Conservation (phyloP, 2,329 filamentous ascomycete genomes). For the Neonectria coccinea region DNA sequence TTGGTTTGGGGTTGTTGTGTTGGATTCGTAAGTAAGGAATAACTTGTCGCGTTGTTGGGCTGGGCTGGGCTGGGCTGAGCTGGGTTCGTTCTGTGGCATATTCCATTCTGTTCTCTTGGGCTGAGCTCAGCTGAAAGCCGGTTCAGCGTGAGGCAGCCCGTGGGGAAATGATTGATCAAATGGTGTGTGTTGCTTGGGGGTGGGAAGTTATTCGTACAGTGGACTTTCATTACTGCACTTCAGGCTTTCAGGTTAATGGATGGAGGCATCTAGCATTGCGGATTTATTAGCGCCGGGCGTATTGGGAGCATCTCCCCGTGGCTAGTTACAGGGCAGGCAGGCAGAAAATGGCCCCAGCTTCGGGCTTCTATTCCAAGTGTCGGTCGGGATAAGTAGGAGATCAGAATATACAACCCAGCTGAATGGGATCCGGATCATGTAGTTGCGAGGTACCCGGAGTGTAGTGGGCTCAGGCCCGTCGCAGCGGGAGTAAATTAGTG, state of each 20-base stretch:
- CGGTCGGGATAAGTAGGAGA: constrained; percentile 26
- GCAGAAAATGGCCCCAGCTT: constrained; percentile 17
- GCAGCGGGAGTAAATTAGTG: background rate
- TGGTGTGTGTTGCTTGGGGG: background rate
- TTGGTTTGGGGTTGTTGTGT: background rate
- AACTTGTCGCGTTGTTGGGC: background rate
- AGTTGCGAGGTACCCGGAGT: constrained; percentile 17
- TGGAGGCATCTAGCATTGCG: constrained; percentile 6
- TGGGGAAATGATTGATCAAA: background rate
- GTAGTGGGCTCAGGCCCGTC: background rate
- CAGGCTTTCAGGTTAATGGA: background rate
- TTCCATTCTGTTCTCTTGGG: background rate
- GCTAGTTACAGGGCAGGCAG: background rate
- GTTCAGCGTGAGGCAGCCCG: constrained; percentile 5
- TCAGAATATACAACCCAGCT: background rate
- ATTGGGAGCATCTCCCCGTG: background rate
- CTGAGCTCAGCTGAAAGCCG: constrained; percentile 3
- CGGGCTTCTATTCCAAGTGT: background rate
- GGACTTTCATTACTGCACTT: background rate
- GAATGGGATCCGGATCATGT: constrained; percentile 1
- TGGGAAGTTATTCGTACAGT: background rate
- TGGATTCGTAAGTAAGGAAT: background rate
- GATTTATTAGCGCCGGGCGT: constrained; percentile 10
- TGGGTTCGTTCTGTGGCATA: background rate
- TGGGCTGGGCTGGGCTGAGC: background rate